Evolutionary conservation across 2,329 filamentous ascomycete species (phyloP), one percentile per base, ranked within the genome.

Genomic region (Alternaria gansuensis): DNA sequence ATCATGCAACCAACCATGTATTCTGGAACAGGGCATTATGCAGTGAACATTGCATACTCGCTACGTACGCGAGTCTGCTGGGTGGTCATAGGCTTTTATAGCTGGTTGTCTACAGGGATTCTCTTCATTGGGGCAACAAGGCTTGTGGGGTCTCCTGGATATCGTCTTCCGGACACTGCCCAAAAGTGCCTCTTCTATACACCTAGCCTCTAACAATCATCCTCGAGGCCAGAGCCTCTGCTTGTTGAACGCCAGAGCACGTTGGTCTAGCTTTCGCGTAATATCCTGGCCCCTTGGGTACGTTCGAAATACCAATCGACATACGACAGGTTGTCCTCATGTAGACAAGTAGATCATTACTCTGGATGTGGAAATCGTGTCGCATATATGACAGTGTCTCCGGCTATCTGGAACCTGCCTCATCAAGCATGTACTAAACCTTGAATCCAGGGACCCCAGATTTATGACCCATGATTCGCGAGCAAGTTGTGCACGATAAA

Each of bases 151-250:
- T 23, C 29, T 51, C 34, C 50, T 57, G 62, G 60, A 26, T 59
- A 65, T 50, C 57, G 39, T 61, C 49, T 56, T 41, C 60, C 60
- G 60, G 45, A 14, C 45, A 28, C 29, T 17, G 31, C 28, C 34
- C 29, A 23, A 28, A 33, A 29, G 29, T 17, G 23, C 26, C n/a
- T 51, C 37, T 7, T 24, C 37, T 9, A 33, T 23, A 24, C 11
- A 17, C 21, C 28, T 33, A 52, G 49, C 53, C 44, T 50, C 51
- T 50, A 51, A 54, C 57, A 43, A 63, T 43, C 37, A 63, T 34
- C 56, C 48, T 33, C 51, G 45, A 50, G 34, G 29, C 41, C 34
- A 29, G 23, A n/a, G 26, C 26, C 28, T 55, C 54, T 54, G 43
- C 51, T 43, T 46, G 24, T 40, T 39, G 13, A 56, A 56, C 31